Evolutionary conservation across 208 protist genomes (phyloP), one percentile per base, ranked within the genome.

Genomic region (Endotrypanum monterogeii): DNA sequence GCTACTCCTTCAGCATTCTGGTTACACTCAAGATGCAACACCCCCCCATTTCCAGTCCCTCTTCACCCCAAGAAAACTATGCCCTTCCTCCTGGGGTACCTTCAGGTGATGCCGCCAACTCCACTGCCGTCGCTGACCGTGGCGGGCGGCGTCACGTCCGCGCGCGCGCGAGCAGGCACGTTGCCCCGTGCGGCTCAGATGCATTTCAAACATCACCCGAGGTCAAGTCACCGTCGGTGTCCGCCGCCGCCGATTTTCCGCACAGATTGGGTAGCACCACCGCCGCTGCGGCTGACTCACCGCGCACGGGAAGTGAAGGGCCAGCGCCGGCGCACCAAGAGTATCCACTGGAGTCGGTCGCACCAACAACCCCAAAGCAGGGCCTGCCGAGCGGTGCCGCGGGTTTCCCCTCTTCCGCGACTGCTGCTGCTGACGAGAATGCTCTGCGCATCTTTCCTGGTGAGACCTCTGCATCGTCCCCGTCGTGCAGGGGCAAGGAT

Each of bases 101-200:
- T n/a, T n/a, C n/a, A n/a, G 12, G 44, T 11, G 0, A 5, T 48
- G 44, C 0, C 8, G 12, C 8, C 44, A 48, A 48, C 5, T 5
- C 44, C 5, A 48, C 44, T 48, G 30, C 25, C 39, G 32, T 48
- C 2, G 50, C 67, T 20, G 48, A 25, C 23, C 20, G 56, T 12
- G 74, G 67, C 28, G 74, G 67, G 28, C 74, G 67, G 6, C 74
- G 74, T n/a, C 74, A 79, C 6, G 74, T 79, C 28, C 67, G 41
- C 32, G 74, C 74, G 12, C 74, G 67, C 32, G 37, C 58, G 1
- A 46, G 60, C 50, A 20, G 8, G 3, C 58, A 18, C 35, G 32
- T 50, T 12, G 50, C 65, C 74, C 69, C 74, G 30, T 56, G 67
- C 28, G 7, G 46, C 35, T 69, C 58, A 14, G 23, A 23, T 48